Base-by-base conservation (phyloP, 2,329 filamentous ascomycete species). In the Fusarium continuum region DNA sequence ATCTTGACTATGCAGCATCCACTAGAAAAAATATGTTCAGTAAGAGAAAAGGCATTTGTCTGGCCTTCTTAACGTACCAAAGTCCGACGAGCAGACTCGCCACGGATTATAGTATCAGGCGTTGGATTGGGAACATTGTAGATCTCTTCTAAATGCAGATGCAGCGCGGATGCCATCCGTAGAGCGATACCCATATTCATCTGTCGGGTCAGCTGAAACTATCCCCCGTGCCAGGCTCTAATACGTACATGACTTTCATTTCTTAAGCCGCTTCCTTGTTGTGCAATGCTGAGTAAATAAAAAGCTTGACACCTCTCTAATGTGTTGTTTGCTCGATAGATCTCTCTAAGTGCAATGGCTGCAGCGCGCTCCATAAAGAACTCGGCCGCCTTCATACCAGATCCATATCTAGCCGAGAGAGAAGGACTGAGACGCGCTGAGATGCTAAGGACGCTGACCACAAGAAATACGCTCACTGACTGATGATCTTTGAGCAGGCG, bases 1-100 rank as follows among this genome's bases (percentile, higher is more conserved):
- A 59, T 86, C 84, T 65, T 86, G 84, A 62, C 80, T 85, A 67
- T 86, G 81, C 28, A 86, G 68, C 82, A 86, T 85, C 84, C 84
- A 86, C 82, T 85, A 8, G 6, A 9, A 19, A 23, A 25, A 17
- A 20, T 47, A 14, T 40, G 22, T 32, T 63, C 34, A 62, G 44
- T 45, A 41, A 55, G 14, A 23, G n/a, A 14, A 13, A 25, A 45
- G n/a, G n/a, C 14, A 3, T 23, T 17, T 31, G 8, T 22, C 45
- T 43, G 16, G 9, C 19, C 23, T 8, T 11, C 13, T 11, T 28
- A 44, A 73, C 80, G 68, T 74, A 85, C 83, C 72, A 86, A 69
- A 22, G 84, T 86, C 29, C 84, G 79, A 20, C 84, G 77, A 17
- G 84, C 84, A n/a, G 83, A 85, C 69, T 86, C 84, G 2, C 82